These are phyloP conservation scores for Penicillium sp. DNA, from an alignment of 2,329 filamentous ascomycete species.

Conservation along the genomic window DNA sequence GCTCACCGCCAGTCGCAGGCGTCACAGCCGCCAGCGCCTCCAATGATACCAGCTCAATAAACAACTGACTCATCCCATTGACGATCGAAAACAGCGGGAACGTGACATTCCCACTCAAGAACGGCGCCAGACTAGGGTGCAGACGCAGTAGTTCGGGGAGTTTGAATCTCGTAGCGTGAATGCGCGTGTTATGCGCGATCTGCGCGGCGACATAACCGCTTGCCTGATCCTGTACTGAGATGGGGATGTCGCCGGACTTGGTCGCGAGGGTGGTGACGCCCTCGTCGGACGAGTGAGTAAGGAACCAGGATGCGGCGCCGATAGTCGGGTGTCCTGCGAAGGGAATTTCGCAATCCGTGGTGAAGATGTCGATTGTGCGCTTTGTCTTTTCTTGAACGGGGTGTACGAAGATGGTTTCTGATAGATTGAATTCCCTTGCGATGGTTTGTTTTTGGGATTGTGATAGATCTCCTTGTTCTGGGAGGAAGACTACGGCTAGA, in stretches of 20 bases:
- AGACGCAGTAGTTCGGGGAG: slow-evolving; percentile 26
- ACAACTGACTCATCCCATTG: slow-evolving; percentile 57
- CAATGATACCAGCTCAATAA: slow-evolving; percentile 63
- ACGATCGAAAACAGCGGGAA: slow-evolving; percentile 43
- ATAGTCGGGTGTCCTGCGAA: slow-evolving; percentile 63
- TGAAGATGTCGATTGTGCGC: slow-evolving; percentile 56
- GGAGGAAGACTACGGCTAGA: slow-evolving; percentile 56
- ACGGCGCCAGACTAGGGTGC: slow-evolving; percentile 30
- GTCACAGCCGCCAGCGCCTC: slow-evolving; percentile 54
- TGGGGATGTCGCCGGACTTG: slow-evolving; percentile 59
- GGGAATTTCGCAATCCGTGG: slow-evolving; percentile 52
- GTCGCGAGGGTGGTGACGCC: slow-evolving; percentile 48
- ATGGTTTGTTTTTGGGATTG: slow-evolving; percentile 57
- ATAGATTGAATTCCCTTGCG: slow-evolving; percentile 60
- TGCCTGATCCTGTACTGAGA: slow-evolving; percentile 31
- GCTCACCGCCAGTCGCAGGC: slow-evolving; percentile 25
- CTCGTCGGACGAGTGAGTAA: slow-evolving; percentile 25
- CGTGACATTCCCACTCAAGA: slow-evolving; percentile 9
- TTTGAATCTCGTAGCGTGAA: slow-evolving; percentile 33
- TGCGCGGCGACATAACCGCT: slow-evolving; percentile 28
- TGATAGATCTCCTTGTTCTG: slow-evolving; percentile 27
- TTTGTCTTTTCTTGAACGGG: slow-evolving; percentile 15
- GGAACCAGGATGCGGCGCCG: slow-evolving; percentile 55
- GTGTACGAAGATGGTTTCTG: slow-evolving; percentile 60
- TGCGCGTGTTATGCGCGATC: slow-evolving; percentile 40